Conservation (phyloP, 495 filamentous ascomycete species). For the Neurospora hispaniola region DNA sequence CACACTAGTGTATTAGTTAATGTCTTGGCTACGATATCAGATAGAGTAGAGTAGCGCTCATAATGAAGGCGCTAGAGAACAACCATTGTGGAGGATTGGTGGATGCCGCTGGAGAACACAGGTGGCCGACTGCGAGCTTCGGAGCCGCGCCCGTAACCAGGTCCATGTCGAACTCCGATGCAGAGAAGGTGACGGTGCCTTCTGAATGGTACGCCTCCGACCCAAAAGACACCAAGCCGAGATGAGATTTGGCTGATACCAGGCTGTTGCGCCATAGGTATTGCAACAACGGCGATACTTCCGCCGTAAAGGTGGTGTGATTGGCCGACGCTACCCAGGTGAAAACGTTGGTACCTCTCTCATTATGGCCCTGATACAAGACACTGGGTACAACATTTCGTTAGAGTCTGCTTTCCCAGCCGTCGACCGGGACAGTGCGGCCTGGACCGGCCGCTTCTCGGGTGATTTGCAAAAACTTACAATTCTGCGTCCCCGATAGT, state of each 20-base stretch:
- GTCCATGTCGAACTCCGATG: slow-evolving; percentile 9
- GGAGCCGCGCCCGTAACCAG: slow-evolving; percentile 16
- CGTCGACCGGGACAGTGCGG: not conserved
- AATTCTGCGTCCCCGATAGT: slow-evolving; percentile 12
- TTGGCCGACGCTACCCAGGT: slow-evolving; percentile 16
- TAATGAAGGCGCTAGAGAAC: slow-evolving; percentile 14
- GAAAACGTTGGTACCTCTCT: slow-evolving; percentile 17
- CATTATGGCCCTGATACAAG: slow-evolving; percentile 17
- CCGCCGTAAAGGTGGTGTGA: slow-evolving; percentile 14
- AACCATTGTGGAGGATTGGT: slow-evolving; percentile 3
- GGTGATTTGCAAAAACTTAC: slow-evolving; percentile 6
- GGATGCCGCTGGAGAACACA: slow-evolving; percentile 3
- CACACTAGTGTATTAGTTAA: not conserved
- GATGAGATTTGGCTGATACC: slow-evolving; percentile 11
- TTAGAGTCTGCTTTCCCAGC: not conserved
- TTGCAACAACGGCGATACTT: slow-evolving; percentile 19
- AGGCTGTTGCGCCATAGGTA: slow-evolving; percentile 20
- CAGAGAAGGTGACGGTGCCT: slow-evolving; percentile 20
- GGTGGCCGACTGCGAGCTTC: slow-evolving; percentile 1
- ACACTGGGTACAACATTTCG: slow-evolving; percentile 3
- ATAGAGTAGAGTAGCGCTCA: slow-evolving; percentile 10
- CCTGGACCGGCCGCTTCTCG: not conserved
- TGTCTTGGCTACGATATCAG: slow-evolving; percentile 9
- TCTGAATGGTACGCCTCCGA: slow-evolving; percentile 18
- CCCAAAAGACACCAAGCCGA: slow-evolving; percentile 19